Percentiles rank a stretch among this genome's conserved stretches.
phyloP scores from a whole-genome alignment of 768 basidiomycete genomes.

The Rhodosporidiobolus odoratus region DNA sequence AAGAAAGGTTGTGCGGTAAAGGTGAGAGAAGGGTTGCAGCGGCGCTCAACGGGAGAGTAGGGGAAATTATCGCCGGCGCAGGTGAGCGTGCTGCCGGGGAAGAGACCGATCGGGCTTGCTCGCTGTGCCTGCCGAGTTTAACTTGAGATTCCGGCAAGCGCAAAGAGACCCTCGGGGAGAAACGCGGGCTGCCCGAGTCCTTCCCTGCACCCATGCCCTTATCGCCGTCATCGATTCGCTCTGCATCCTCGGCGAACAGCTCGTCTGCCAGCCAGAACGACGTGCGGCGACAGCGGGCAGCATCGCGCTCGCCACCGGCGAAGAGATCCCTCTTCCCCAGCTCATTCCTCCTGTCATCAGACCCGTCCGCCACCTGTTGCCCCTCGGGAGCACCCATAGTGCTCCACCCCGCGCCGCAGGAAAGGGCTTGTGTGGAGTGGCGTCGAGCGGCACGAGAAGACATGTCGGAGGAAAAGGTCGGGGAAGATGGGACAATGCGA shows the following conservation, averaged over 20 bases:
- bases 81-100: not conserved
- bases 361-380: not conserved
- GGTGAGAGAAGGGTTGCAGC: too few species aligned
- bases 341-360: not conserved
- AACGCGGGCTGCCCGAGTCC: too few species aligned
- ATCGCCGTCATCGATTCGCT: too few species aligned
- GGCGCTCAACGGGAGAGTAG: too few species aligned
- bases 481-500: too few species aligned
- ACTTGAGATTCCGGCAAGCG: not conserved
- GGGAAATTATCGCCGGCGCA: too few species aligned
- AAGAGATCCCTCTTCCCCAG: conserved; percentile 2
- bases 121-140: not conserved
- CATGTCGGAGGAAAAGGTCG: too few species aligned
- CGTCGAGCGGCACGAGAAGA: too few species aligned
- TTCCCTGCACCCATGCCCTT: too few species aligned
- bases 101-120: not conserved
- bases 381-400: not conserved
- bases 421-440: too few species aligned
- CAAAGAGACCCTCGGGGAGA: too few species aligned
- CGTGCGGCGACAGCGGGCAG: not conserved
- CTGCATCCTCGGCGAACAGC: not conserved
- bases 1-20: too few species aligned
- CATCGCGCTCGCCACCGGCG: conserved; percentile 4
- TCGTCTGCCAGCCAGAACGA: not conserved
- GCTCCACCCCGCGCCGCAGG: not conserved